Evolutionary conservation across 2,329 filamentous ascomycete species (phyloP).

Genomic region (Pseudopyricularia cyperi): DNA sequence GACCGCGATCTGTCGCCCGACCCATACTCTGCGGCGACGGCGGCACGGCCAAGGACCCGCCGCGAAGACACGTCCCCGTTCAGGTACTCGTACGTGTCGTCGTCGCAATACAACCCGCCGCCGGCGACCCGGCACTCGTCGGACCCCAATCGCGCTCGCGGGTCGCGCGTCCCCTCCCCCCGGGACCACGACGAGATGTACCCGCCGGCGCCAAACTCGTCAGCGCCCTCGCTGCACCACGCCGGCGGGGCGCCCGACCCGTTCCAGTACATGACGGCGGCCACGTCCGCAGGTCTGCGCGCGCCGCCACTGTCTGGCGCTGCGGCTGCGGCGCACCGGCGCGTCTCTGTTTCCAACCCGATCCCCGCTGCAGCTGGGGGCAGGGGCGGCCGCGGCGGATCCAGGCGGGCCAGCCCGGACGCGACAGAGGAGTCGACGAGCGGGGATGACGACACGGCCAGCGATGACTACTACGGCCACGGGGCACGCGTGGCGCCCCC

Average conservation of each 20-base stretch:
- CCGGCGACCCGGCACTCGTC: conserved; percentile 27
- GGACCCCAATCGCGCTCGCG: conserved; percentile 19
- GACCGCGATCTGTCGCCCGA: background rate
- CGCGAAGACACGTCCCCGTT: conserved; percentile 26
- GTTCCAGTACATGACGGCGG: conserved; percentile 36
- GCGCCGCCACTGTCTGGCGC: conserved; percentile 19
- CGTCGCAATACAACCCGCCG: conserved; percentile 16
- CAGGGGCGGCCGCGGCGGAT: conserved; percentile 15
- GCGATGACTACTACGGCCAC: conserved; percentile 18
- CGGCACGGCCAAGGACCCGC: conserved; percentile 10
- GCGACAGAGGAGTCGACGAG: conserved; percentile 14
- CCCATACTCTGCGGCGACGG: background rate
- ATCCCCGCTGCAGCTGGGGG: conserved; percentile 19
- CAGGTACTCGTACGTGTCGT: conserved; percentile 29
- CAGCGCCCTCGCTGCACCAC: conserved; percentile 13
- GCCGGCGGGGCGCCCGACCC: conserved; percentile 25
- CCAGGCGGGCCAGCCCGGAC: conserved; percentile 15
- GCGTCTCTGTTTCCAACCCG: background rate
- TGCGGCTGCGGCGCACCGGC: conserved; percentile 20
- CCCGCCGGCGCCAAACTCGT: conserved; percentile 10
- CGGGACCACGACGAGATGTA: conserved; percentile 19
- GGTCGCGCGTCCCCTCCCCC: conserved; percentile 15
- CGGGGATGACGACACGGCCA: conserved; percentile 18
- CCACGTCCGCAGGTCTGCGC: conserved; percentile 19
- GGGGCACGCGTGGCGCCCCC: conserved; percentile 17